Base-by-base conservation (phyloP, 441 rosid species). In the Bocquillonia castaneifolia region DNA sequence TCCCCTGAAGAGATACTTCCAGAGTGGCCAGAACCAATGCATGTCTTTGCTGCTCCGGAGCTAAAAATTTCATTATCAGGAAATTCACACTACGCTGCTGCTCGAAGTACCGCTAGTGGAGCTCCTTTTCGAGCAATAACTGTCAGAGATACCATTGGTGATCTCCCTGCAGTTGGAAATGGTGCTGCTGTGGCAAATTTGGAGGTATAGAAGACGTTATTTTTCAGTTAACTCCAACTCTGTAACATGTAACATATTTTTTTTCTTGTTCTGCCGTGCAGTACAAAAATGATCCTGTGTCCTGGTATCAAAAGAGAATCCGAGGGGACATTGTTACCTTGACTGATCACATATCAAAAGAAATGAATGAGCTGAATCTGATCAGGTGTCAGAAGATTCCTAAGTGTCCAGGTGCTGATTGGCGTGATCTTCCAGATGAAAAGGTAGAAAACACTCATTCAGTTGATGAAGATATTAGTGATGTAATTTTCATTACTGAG, bases 1-100 rank as follows among this genome's bases (percentile, higher is more conserved):
- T 81, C 96, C 10, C 96, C 97, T 29, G 91, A 82, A 12, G 93
- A 83, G 72, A 63, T 71, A 40, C 93, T 93, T 40, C 96, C 99
- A 6, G 96, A 91, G 68, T 93, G 97, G 97, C 99, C 97, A 13
- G 99, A 93, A 74, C 97, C 99, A 39, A 89, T 93, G 97, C 92
- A 91, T 68, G 96, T 93, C 42, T 93, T 93, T 74, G 72, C 83
- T 64, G 87, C 60, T 45, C 86, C 99, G 0, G 82, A 84, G 80
- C 68, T 91, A 74, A 93, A 83, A 69, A 72, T 93, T 57, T 48
- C 81, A 4, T 72, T 91, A 62, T 69, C 96, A 1, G 66, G 59
- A 48, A 82, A 84, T 67, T 61, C 70, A 34, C 81, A 77, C 7
- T 87, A 87, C 69, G 86, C 96, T 73, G 96, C 97, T 55, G 94